These are phyloP conservation scores for Guadua angustifolia DNA, from an alignment of 176 grass and related monocot species.

Conservation along the genomic window DNA sequence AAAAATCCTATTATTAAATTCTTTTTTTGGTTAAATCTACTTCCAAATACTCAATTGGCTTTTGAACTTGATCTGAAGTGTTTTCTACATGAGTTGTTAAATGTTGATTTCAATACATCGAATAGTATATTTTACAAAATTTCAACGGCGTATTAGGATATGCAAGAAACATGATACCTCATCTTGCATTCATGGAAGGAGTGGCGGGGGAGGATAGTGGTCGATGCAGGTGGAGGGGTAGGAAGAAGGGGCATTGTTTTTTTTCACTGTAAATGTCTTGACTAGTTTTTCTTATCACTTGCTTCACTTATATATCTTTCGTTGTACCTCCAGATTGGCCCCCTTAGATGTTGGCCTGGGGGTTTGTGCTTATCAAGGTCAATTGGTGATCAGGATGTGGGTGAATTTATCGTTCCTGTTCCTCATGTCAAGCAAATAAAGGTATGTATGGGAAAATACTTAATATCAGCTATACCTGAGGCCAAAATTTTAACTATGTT, in stretches of 20 bases:
- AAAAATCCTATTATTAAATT: not conserved
- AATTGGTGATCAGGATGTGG: slow-evolving; percentile 94
- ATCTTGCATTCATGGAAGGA: slow-evolving; percentile 12
- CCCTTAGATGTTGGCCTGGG: slow-evolving; percentile 96
- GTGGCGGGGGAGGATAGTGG: slow-evolving; percentile 16
- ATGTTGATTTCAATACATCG: slow-evolving; percentile 13
- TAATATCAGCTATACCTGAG: slow-evolving; percentile 8
- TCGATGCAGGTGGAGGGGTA: slow-evolving; percentile 35
- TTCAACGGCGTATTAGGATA: not conserved
- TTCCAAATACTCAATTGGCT: not conserved
- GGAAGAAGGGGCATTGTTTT: slow-evolving; percentile 32
- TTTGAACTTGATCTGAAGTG: slow-evolving; percentile 19
- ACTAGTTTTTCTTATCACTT: slow-evolving; percentile 12
- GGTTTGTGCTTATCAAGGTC: slow-evolving; percentile 97
- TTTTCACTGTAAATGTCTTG: not conserved
- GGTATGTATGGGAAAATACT: slow-evolving; percentile 50
- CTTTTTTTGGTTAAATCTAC: slow-evolving; percentile 12
- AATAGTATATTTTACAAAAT: slow-evolving; percentile 20
- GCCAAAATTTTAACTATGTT: not conserved
- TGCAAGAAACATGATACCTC: not conserved
- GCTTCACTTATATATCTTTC: slow-evolving; percentile 33
- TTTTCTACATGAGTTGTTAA: slow-evolving; percentile 9
- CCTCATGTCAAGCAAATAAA: slow-evolving; percentile 96
- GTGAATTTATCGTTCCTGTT: slow-evolving; percentile 95
- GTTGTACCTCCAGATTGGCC: slow-evolving; percentile 71